A percentile compares a stretch with the other conserved stretches of the same genome.
phyloP scores from a whole-genome alignment of 768 basidiomycete genomes.

The Suillus luteus region DNA sequence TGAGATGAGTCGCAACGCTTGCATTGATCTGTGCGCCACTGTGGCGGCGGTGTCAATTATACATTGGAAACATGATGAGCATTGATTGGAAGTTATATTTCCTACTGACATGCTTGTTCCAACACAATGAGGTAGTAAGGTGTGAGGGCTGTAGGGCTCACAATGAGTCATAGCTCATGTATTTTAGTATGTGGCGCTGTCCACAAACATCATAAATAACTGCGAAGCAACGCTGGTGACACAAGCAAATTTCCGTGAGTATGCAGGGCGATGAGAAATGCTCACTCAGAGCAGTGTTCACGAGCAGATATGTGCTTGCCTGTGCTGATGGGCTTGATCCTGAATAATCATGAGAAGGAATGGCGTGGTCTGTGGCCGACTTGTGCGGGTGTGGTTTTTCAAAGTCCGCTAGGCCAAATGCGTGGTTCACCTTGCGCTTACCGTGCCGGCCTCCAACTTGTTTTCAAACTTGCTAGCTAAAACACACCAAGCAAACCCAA shows the following conservation, averaged over 20 bases:
- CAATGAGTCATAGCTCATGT: not conserved
- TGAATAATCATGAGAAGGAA: not conserved
- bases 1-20: not conserved
- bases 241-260: not conserved
- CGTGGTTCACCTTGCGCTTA: not conserved
- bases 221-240: not conserved
- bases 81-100: not conserved
- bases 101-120: not conserved
- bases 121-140: not conserved
- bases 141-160: conserved; percentile 1
- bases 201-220: not conserved
- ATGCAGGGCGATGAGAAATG: not conserved
- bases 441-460: not conserved
- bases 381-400: not conserved
- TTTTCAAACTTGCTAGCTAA: not conserved
- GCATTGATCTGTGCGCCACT: conserved; percentile 1
- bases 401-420: not conserved
- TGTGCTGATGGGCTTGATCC: conserved; percentile 1
- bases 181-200: not conserved
- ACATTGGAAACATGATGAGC: not conserved
- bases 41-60: conserved; percentile 2
- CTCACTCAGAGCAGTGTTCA: not conserved
- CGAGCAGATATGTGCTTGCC: not conserved
- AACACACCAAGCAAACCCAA: not conserved
- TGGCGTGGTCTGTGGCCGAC: not conserved